Evolutionary conservation across 768 basidiomycete genomes (phyloP), one percentile per base, ranked within the genome.

Genomic region (Favolaschia claudopus): DNA sequence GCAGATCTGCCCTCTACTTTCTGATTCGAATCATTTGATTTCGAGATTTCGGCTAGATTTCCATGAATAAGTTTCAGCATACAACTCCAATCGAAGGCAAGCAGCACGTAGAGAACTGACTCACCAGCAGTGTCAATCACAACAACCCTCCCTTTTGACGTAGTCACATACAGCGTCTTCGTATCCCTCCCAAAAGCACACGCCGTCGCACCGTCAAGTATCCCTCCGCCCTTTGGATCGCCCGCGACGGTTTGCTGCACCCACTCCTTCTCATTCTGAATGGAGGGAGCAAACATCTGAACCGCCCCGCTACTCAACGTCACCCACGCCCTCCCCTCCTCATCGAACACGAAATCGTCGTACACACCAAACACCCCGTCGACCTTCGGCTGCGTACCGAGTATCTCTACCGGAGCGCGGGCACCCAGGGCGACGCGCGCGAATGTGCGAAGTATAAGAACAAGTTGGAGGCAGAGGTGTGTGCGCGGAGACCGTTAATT

Each of bases 401-500:
- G 19, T 5, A 38, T 31, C 34, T 55, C 8, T 6, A 37, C 37
- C 8, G 33, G 22, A 42, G 43, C 1, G 27, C 54, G 5, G 7
- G 2, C 5, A 17, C 3, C 6, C n/a, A 55, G 9, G 1, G 54
- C 43, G 3, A 55, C 27, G 25, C 54, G 54, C 19, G 37, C 25
- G 28, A 55, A 47, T 24, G 54, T 47, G 14, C 13, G 37, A 29
- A 52, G 27, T 40, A 42, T 9, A 52, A n/a, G n/a, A n/a, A n/a
- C n/a, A n/a, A n/a, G n/a, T n/a, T n/a, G n/a, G n/a, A 28, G 32
- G 25, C 24, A 13, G 27, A 31, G 15, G 12, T 38, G 25, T 20
- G 50, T 3, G 42, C 50, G 38, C 22, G 50, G 4, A 52, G 39
- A 27, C 50, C 50, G 50, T 52, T 52, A 24, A 52, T 52, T 5